These are phyloP conservation scores for Citrus unshiu DNA, from an alignment of 345 rosid genomes.

Conservation along the genomic window DNA sequence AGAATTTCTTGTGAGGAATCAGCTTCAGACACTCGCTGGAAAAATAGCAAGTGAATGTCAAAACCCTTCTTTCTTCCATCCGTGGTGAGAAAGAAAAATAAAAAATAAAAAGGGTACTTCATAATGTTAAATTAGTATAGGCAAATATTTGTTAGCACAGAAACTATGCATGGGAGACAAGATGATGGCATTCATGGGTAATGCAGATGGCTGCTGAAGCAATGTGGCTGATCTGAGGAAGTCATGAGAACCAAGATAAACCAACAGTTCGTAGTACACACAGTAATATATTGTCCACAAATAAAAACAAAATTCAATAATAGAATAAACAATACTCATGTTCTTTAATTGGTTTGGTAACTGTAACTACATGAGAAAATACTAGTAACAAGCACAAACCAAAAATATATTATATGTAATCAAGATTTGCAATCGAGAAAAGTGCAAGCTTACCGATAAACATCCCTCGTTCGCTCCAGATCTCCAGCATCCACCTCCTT, in stretches of 20 bases:
- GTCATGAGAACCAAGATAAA: neutral
- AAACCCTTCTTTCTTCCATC: neutral
- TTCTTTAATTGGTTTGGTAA: neutral
- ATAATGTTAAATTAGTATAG: neutral
- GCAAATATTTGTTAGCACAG: neutral
- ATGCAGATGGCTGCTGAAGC: slow-evolving; percentile 52
- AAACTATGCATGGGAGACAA: slow-evolving; percentile 11
- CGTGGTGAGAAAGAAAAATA: neutral
- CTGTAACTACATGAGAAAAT: neutral
- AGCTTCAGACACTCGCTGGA: slow-evolving; percentile 77
- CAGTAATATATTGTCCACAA: neutral
- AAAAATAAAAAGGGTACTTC: neutral
- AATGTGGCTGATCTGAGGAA: neutral
- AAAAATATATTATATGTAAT: neutral
- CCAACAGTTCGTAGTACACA: neutral
- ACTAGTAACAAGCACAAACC: neutral
- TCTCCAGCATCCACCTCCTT: slow-evolving; percentile 83
- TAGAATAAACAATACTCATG: neutral
- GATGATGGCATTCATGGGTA: slow-evolving; percentile 22
- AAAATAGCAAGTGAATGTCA: slow-evolving; percentile 19
- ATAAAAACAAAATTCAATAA: neutral
- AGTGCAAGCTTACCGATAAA: slow-evolving; percentile 46
- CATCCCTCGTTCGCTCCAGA: slow-evolving; percentile 65
- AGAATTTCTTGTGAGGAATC: slow-evolving; percentile 76
- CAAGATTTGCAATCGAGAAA: neutral